Evolutionary conservation across 2,329 filamentous ascomycete genomes (phyloP), one percentile per base, ranked within the genome.

Genomic region (Colletotrichum liriopes): DNA sequence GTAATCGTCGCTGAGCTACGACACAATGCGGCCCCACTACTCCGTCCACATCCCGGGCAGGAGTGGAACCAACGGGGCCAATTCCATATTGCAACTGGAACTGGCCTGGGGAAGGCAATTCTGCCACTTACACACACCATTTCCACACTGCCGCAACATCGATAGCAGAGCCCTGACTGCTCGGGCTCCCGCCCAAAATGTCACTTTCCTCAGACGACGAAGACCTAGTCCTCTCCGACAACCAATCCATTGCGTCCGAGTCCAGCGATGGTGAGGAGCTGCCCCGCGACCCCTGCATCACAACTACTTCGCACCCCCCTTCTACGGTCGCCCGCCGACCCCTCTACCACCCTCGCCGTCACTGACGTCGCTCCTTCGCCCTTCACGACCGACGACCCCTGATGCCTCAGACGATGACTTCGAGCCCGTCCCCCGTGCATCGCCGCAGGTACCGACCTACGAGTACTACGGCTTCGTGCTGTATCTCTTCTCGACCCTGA

Each of bases 401-500:
- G 95, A 98, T 79, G 94, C 92, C 49, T 97, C 94, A 0, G 95
- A 97, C 82, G 93, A 95, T 76, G 96, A 98, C 77, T 89, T 93
- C 47, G 87, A 91, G 77, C 92, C 89, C 2, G 90, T 98, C 23
- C 94, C 95, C 7, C 93, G 94, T 67, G 95, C 95, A 1, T 93
- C 93, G 65, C 96, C 96, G 1, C 95, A 96, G 80, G 95, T 99
- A 2, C 96, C 96, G n/a, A 99, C 96, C 0, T 98, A 99, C 85
- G 96, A 99, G 81, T 99, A 98, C 89, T 98, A 98, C 81, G 96
- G 96, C 80, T 99, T 99, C 84, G 96, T 97, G 65, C 89, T 99
- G 61, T 98, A 99, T 84, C 89, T 99, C 49, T 94, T 96, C 79
- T 95, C 93, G 74, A 94, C 92, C 29, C 86, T 96, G 63, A 91